A percentile compares a stretch with the other conserved stretches of the same genome.
Conservation (phyloP, 148 eudicot species). For the Chenopodium berlandieri region DNA sequence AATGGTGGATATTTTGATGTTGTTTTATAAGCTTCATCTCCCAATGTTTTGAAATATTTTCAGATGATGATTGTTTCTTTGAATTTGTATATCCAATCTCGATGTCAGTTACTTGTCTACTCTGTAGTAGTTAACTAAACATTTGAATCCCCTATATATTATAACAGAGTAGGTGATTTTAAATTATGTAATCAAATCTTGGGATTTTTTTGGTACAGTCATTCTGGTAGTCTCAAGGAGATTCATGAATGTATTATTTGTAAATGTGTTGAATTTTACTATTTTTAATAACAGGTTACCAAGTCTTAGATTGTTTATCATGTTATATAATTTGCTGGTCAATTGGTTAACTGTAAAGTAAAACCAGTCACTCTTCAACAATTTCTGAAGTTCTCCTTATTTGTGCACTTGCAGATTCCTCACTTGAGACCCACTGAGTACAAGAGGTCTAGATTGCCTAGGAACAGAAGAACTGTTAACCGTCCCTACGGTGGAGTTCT, state of each 20-base stretch:
- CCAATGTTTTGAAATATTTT: no score
- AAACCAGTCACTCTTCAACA: neutral
- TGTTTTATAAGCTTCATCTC: no score
- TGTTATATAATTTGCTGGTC: neutral
- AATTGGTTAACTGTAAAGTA: neutral
- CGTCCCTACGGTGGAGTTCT: conserved; percentile 82
- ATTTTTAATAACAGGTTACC: neutral
- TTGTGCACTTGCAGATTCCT: conserved; percentile 47
- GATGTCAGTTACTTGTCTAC: no score
- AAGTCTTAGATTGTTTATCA: no score
- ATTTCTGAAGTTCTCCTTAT: neutral
- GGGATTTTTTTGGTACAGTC: no score
- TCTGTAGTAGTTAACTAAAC: no score
- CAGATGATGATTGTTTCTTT: no score
- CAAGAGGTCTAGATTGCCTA: conserved; percentile 68
- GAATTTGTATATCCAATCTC: no score
- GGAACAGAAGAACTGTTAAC: conserved; percentile 79
- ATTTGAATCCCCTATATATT: no score
- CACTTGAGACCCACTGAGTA: conserved; percentile 82
- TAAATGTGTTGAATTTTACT: neutral
- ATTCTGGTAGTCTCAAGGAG: neutral
- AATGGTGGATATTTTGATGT: no score
- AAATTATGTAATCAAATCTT: no score
- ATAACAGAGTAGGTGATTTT: neutral
- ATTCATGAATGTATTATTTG: neutral